phyloP scores from a whole-genome alignment of 1,284 basidiomycete species.

The Sutorius eximius region DNA sequence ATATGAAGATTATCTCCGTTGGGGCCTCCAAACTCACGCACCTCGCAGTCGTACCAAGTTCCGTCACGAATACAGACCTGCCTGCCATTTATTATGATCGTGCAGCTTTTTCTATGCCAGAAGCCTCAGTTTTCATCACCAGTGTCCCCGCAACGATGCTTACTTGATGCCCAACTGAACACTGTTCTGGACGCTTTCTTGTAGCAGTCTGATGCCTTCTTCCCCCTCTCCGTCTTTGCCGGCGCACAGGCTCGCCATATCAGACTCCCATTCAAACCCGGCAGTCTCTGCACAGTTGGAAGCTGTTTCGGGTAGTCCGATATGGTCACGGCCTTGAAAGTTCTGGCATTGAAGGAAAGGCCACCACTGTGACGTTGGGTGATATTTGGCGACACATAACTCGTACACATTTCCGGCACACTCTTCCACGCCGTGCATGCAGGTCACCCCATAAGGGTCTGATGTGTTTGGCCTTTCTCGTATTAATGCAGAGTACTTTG shows the following conservation, averaged over 20 bases:
- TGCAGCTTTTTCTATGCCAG: constrained; percentile 73
- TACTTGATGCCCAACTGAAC: constrained; percentile 57
- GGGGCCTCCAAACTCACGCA: constrained; percentile 40
- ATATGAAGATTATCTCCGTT: constrained; percentile 30
- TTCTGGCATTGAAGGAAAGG: constrained; percentile 76
- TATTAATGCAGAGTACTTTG: constrained; percentile 15
- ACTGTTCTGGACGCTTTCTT: constrained; percentile 55
- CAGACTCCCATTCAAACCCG: constrained; percentile 67
- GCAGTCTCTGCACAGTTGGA: constrained; percentile 62
- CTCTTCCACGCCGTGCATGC: constrained; percentile 77
- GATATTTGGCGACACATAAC: constrained; percentile 70
- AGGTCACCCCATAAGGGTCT: constrained; percentile 72
- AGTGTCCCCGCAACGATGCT: constrained; percentile 25
- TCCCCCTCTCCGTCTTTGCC: constrained; percentile 56
- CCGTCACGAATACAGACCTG: constrained; percentile 76
- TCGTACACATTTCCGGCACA: constrained; percentile 88
- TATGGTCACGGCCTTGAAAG: constrained; percentile 58
- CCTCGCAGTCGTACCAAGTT: constrained; percentile 83
- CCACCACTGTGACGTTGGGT: constrained; percentile 63
- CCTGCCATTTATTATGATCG: constrained; percentile 69
- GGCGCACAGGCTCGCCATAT: constrained; percentile 58
- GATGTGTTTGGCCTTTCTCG: constrained; percentile 58
- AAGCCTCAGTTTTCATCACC: constrained; percentile 6
- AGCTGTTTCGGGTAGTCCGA: constrained; percentile 69
- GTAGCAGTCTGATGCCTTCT: constrained; percentile 63